Evolutionary conservation across 352 stramenopile genomes (phyloP).

Genomic region (Phytophthora lateralis): DNA sequence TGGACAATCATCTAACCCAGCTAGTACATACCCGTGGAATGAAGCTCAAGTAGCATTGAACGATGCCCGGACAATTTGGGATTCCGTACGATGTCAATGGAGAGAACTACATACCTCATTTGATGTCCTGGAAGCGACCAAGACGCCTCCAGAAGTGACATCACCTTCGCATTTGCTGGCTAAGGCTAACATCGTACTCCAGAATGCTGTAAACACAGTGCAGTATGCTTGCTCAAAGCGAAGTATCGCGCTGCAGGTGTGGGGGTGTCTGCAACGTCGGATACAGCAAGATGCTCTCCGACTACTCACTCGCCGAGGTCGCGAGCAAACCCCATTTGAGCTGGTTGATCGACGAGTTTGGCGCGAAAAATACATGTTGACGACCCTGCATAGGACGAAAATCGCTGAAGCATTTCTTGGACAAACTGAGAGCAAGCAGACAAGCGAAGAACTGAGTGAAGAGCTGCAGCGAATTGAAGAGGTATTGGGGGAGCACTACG

Average conservation of each 20-base stretch:
- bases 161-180: conserved; percentile 48
- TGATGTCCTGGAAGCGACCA: conserved; percentile 51
- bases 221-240: conserved; percentile 75
- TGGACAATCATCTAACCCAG: not conserved
- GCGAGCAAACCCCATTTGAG: conserved; percentile 46
- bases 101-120: conserved; percentile 66
- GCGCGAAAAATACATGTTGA: conserved; percentile 70
- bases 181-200: conserved; percentile 59
- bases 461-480: conserved; percentile 47
- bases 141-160: conserved; percentile 48
- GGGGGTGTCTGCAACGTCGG: conserved; percentile 58
- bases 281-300: conserved; percentile 65
- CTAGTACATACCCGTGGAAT: conserved; percentile 49
- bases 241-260: conserved; percentile 50
- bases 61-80: conserved; percentile 53
- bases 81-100: conserved; percentile 56
- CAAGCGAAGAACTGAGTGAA: conserved; percentile 24
- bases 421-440: conserved; percentile 18
- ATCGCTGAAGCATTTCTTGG: conserved; percentile 30
- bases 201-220: conserved; percentile 77
- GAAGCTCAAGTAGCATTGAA: conserved; percentile 57
- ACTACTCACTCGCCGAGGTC: conserved; percentile 43
- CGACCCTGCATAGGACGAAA: conserved; percentile 51
- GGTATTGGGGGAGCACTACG: conserved; percentile 51
- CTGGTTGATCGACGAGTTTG: conserved; percentile 55